Evolutionary conservation across 2,329 filamentous ascomycete species (phyloP).

Genomic region (Teratosphaeria nubilosa): DNA sequence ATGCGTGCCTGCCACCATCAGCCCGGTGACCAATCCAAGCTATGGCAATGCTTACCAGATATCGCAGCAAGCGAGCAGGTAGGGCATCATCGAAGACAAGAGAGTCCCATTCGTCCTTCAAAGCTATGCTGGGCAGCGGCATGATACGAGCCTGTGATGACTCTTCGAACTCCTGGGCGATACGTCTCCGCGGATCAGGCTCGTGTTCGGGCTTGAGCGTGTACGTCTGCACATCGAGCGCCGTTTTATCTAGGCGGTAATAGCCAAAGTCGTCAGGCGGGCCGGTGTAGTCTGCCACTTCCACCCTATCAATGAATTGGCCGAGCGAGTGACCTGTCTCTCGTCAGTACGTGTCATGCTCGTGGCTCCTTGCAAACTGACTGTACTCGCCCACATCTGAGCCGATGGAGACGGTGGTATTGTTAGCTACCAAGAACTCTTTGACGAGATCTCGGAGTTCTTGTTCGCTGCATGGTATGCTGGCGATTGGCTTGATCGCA

Average conservation of each 20-base stretch:
- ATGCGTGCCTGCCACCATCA: conserved; percentile 19
- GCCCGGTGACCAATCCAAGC: neutral
- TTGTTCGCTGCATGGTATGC: neutral
- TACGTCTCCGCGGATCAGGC: conserved; percentile 12
- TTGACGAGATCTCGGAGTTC: conserved; percentile 1
- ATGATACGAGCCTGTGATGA: conserved; percentile 23
- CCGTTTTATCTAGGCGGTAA: conserved; percentile 23
- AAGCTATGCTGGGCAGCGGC: conserved; percentile 28
- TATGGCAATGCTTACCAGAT: conserved; percentile 11
- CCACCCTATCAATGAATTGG: conserved; percentile 12
- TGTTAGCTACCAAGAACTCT: conserved; percentile 19
- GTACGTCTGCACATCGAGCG: conserved; percentile 36
- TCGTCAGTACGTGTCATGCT: neutral
- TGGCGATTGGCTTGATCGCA: conserved; percentile 13
- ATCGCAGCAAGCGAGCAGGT: conserved; percentile 31
- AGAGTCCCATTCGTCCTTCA: conserved; percentile 37
- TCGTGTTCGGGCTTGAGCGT: conserved; percentile 24
- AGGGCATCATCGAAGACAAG: conserved; percentile 36
- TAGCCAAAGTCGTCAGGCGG: conserved; percentile 10
- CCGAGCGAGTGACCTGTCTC: neutral
- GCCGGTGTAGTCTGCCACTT: conserved; percentile 31
- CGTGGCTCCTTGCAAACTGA: neutral
- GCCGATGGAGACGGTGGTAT: conserved; percentile 5
- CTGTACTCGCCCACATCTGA: conserved; percentile 1
- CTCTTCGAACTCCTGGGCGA: conserved; percentile 17